These are phyloP conservation scores for Infundibulicybe gibba DNA, from an alignment of 768 basidiomycete species.

Conservation along the genomic window DNA sequence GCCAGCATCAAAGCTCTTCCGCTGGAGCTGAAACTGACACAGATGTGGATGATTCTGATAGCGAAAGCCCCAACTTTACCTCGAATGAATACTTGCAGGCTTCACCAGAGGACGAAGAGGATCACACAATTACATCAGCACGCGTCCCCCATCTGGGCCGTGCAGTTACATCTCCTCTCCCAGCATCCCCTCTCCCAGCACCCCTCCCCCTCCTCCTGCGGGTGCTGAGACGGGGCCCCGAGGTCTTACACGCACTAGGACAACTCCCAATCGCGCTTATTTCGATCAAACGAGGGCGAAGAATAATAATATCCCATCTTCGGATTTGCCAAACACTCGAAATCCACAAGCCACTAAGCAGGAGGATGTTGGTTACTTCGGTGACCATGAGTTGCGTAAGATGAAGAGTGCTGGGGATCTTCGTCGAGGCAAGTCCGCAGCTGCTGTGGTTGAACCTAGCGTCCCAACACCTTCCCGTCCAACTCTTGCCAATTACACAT, in stretches of 20 bases:
- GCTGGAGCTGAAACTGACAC: constrained; percentile 41
- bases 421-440: constrained; percentile 38
- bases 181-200: constrained; percentile 17
- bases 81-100: constrained; percentile 19
- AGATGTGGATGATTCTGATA: constrained; percentile 61
- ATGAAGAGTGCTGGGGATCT: constrained; percentile 90
- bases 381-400: constrained; percentile 64
- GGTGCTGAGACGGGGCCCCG: constrained; percentile 17
- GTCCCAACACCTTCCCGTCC: constrained; percentile 32
- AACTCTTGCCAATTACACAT: constrained; percentile 48
- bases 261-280: constrained; percentile 65
- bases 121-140: constrained; percentile 71
- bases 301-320: constrained; percentile 20
- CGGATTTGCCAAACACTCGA: constrained; percentile 16
- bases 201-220: constrained; percentile 16
- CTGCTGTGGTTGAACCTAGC: constrained; percentile 19
- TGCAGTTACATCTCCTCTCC: constrained; percentile 46
- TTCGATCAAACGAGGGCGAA: constrained; percentile 40
- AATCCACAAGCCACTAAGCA: constrained; percentile 16
- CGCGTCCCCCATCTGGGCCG: constrained; percentile 46
- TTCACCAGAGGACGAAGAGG: constrained; percentile 53
- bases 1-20: constrained; percentile 35
- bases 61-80: constrained; percentile 41
- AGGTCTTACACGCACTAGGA: constrained; percentile 66
- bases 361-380: constrained; percentile 38